phyloP scores from a whole-genome alignment of 2,329 filamentous ascomycete genomes.

The Seiridium unicorne region DNA sequence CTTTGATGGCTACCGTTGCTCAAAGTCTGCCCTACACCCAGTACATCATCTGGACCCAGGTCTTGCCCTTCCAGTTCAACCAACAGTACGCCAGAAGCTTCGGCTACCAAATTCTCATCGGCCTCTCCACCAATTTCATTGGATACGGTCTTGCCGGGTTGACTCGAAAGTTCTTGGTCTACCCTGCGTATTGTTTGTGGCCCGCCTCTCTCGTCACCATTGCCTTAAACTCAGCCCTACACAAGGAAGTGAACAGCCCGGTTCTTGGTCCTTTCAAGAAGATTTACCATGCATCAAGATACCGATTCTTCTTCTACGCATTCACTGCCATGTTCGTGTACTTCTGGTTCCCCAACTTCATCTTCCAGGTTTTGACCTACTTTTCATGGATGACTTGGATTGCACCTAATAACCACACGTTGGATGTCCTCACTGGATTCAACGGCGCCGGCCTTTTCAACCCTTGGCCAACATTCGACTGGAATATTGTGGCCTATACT shows the following conservation, averaged over 20 bases:
- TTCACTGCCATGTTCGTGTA: slow-evolving; percentile 45
- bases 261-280: slow-evolving; percentile 36
- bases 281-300: slow-evolving; percentile 37
- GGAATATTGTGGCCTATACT: slow-evolving; percentile 25
- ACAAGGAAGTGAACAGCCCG: slow-evolving; percentile 34
- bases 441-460: slow-evolving; percentile 15
- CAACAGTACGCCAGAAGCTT: slow-evolving; percentile 43
- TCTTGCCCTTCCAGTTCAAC: slow-evolving; percentile 45
- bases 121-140: slow-evolving; percentile 49
- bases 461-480: slow-evolving; percentile 11
- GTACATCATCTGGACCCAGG: slow-evolving; percentile 47
- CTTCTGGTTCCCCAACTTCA: slow-evolving; percentile 46
- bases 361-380: slow-evolving; percentile 39
- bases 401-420: slow-evolving; percentile 23
- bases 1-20: slow-evolving; percentile 60
- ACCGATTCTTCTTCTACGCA: slow-evolving; percentile 40
- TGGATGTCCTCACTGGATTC: slow-evolving; percentile 11
- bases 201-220: slow-evolving; percentile 42
- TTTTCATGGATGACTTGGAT: slow-evolving; percentile 55
- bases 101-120: slow-evolving; percentile 47
- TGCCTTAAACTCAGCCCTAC: slow-evolving; percentile 42
- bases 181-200: slow-evolving; percentile 35
- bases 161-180: slow-evolving; percentile 21
- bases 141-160: slow-evolving; percentile 52
- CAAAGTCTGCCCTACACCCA: slow-evolving; percentile 43